Percentiles rank a stretch among this genome's conserved stretches.
These are phyloP conservation scores for Apiospora phragmitis DNA, from an alignment of 2,329 filamentous ascomycete genomes.

Conservation along the genomic window DNA sequence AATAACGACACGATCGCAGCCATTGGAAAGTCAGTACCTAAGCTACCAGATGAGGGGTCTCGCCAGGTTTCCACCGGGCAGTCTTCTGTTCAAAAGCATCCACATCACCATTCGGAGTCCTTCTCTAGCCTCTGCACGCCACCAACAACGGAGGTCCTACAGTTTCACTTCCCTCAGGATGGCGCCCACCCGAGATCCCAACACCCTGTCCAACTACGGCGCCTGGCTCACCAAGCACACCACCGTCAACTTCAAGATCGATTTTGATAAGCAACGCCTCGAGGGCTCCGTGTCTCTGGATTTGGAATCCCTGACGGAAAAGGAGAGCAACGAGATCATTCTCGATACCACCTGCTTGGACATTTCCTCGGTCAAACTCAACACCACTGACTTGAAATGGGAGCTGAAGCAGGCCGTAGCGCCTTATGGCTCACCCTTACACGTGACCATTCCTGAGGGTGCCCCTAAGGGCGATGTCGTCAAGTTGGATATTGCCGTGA, in stretches of 20 bases:
- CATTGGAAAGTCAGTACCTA: not conserved
- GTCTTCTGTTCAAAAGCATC: slow-evolving; percentile 28
- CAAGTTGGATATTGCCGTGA: slow-evolving; percentile 64
- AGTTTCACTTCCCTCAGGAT: slow-evolving; percentile 27
- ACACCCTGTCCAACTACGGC: slow-evolving; percentile 89
- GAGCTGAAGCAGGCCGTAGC: slow-evolving; percentile 67
- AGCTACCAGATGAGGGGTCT: slow-evolving; percentile 25
- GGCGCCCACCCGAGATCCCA: slow-evolving; percentile 68
- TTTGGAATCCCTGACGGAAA: slow-evolving; percentile 75
- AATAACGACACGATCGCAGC: not conserved
- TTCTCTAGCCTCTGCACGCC: slow-evolving; percentile 18
- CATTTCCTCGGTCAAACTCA: slow-evolving; percentile 69
- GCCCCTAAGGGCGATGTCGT: slow-evolving; percentile 53
- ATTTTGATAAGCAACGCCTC: slow-evolving; percentile 79
- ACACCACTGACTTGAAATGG: slow-evolving; percentile 66
- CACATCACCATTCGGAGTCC: slow-evolving; percentile 28
- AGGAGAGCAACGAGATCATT: slow-evolving; percentile 72
- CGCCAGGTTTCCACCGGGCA: slow-evolving; percentile 27
- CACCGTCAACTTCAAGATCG: slow-evolving; percentile 75
- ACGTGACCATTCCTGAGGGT: slow-evolving; percentile 60
- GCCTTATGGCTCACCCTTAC: slow-evolving; percentile 73
- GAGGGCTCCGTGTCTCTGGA: slow-evolving; percentile 75
- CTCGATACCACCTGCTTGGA: slow-evolving; percentile 86
- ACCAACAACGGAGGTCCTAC: slow-evolving; percentile 20
- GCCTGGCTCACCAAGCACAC: slow-evolving; percentile 85